Base-by-base conservation (phyloP, 2,329 filamentous ascomycete genomes). In the Geosmithia flava region DNA sequence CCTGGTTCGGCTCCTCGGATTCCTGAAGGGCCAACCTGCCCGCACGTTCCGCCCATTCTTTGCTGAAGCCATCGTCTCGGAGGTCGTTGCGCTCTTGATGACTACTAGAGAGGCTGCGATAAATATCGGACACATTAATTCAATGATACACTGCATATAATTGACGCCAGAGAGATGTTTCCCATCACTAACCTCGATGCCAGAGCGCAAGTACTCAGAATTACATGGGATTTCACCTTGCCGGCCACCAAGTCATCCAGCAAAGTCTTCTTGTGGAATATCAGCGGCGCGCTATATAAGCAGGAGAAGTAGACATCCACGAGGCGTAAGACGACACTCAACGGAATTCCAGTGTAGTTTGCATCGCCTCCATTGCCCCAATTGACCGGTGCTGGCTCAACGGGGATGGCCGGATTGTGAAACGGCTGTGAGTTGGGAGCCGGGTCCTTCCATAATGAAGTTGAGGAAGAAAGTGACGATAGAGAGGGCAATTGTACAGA, bases 291-390 rank as follows among this genome's bases (percentile, higher is more conserved):
- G 27, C 29, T 45, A 20, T 45, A 37, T 6, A 45, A 23, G 17
- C 44, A 45, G 29, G 27, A 33, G n/a, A 45, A 45, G 29, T 45
- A 45, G 44, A 45, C 23, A 19, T 37, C 27, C 13, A 45, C 44
- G 23, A 37, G 44, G n/a, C 17, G 23, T 11, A 45, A 20, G 7
- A 37, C 44, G 17, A 30, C 27, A 15, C 8, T 13, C 27, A 45
- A 19, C 6, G 27, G 44, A 33, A 45, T 45, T 17, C 44, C 44
- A 11, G 44, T 33, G 23, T 45, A 33, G 20, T 27, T 45, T 11
- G 6, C 17, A 17, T 3, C 11, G 10, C 13, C 16, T 17, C 10
- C 20, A 16, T 19, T 23, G 6, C 7, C 41, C 20, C 17, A 42
- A 19, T 19, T 19, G 33, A 16, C 15, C 13, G 23, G 23, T 37